Conservation (phyloP, 2,329 filamentous ascomycete genomes). For the Exophiala sideris region DNA sequence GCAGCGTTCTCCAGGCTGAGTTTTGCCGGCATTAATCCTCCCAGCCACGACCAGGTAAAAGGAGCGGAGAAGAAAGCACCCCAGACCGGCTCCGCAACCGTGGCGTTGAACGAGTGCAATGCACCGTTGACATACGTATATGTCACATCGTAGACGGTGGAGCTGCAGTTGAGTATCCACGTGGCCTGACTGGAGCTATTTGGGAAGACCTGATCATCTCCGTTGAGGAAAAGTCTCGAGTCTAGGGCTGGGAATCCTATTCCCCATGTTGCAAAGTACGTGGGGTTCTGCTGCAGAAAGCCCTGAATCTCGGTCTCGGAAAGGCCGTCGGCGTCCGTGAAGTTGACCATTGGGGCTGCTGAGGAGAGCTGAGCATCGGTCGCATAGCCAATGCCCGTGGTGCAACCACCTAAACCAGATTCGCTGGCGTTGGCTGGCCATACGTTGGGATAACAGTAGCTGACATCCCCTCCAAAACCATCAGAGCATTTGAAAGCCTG, state of each 20-base stretch:
- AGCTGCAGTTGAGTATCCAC: constrained; percentile 21
- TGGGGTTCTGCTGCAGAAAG: neutral
- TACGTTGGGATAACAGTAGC: neutral
- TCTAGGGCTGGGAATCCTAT: constrained; percentile 12
- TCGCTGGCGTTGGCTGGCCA: neutral
- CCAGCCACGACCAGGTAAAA: constrained; percentile 12
- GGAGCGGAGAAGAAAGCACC: constrained; percentile 13
- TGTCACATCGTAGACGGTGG: constrained; percentile 14
- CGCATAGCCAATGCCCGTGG: neutral
- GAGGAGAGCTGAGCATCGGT: neutral
- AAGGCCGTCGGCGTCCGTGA: neutral
- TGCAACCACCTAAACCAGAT: neutral
- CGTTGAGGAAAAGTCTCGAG: neutral
- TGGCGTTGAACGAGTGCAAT: constrained; percentile 11
- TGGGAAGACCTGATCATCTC: neutral
- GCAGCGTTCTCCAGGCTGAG: constrained; percentile 14
- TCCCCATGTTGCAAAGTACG: constrained; percentile 2
- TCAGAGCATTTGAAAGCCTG: neutral
- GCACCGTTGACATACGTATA: constrained; percentile 19
- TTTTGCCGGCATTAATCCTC: neutral
- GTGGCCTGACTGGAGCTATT: neutral
- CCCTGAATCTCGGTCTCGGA: neutral
- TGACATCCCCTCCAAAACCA: neutral
- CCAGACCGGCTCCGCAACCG: constrained; percentile 5
- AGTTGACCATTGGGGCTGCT: neutral